A percentile compares a stretch with the other conserved stretches of the same genome.
Evolutionary conservation across 306 rosid genomes (phyloP).

Genomic region (Ochetophila trinervis): DNA sequence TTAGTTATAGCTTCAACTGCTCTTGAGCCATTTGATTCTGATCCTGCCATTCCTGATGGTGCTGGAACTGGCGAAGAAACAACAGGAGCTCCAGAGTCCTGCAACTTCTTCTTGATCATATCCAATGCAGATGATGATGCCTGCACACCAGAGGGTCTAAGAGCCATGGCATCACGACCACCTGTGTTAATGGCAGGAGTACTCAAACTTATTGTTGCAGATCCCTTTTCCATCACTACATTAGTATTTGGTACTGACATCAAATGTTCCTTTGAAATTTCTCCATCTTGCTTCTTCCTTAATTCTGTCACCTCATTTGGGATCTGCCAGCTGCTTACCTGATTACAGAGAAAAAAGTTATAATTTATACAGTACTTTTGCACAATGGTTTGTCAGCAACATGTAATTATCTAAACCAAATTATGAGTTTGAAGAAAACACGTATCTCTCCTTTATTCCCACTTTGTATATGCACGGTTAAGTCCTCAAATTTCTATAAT

Average conservation of each 20-base stretch:
- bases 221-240: conserved; percentile 61
- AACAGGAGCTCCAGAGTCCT: conserved; percentile 84
- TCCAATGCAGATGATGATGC: conserved; percentile 84
- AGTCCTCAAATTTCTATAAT: too few species aligned
- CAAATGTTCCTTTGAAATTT: conserved; percentile 51
- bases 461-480: too few species aligned
- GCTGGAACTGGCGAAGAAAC: conserved; percentile 58
- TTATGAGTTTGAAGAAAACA: neutral
- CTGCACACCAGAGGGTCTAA: conserved; percentile 47
- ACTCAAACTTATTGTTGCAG: conserved; percentile 63
- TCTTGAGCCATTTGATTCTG: conserved; percentile 76
- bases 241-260: conserved; percentile 49
- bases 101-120: conserved; percentile 89
- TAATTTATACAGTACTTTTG: neutral
- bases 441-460: neutral
- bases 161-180: conserved; percentile 89
- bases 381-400: neutral
- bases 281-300: conserved; percentile 75
- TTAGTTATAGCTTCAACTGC: conserved; percentile 53
- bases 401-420: neutral
- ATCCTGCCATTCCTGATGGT: conserved; percentile 38
- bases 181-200: conserved; percentile 87
- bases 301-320: conserved; percentile 89
- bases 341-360: conserved; percentile 26
- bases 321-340: conserved; percentile 99